Base-by-base conservation (phyloP, 2,329 filamentous ascomycete genomes). In the Botrytis pseudocinerea region DNA sequence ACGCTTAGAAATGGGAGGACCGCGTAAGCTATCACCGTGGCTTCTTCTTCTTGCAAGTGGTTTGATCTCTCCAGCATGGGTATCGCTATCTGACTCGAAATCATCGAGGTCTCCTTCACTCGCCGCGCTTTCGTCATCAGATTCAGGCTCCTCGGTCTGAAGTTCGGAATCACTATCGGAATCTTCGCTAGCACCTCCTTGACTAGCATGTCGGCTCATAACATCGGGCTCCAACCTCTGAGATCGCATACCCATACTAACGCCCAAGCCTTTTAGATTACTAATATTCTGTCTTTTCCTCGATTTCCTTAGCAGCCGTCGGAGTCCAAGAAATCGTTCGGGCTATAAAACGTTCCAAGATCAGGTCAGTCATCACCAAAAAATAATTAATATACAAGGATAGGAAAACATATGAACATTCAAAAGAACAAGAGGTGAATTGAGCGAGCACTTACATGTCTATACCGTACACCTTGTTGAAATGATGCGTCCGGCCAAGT, bases 191-290 rank as follows among this genome's bases (percentile, higher is more conserved):
- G 83, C 82, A 64, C 83, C 85, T 20, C 82, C 82, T 54, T 85
- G 82, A 72, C 83, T 85, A 22, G 85, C 82, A 73, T 82, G 80
- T 35, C 76, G 73, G 25, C 74, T 70, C 3, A 78, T 72, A 20
- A 81, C 74, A 63, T 78, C 70, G 2, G 76, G 76, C 4, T 89
- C 86, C 2, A 97, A 83, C 72, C 90, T 89, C 76, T 94, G 92
- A 4, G 93, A 94, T 76, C 91, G 90, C 82, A 95, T 95, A 2
- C 91, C 91, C 75, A 93, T 85, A 76, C 85, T 92, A 35, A 93
- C 85, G 4, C 90, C 90, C 65, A 92, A 82, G 81, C 87, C 85
- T 76, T 76, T 75, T 14, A 82, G 70, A 2, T 77, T 77, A 57
- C 78, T 78, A 73, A 80, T 78, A 2, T 76, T 80, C 64, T 80